These are phyloP conservation scores for Hansenula lynferdii DNA, from an alignment of 1,139 yeast genomes.

Conservation along the genomic window DNA sequence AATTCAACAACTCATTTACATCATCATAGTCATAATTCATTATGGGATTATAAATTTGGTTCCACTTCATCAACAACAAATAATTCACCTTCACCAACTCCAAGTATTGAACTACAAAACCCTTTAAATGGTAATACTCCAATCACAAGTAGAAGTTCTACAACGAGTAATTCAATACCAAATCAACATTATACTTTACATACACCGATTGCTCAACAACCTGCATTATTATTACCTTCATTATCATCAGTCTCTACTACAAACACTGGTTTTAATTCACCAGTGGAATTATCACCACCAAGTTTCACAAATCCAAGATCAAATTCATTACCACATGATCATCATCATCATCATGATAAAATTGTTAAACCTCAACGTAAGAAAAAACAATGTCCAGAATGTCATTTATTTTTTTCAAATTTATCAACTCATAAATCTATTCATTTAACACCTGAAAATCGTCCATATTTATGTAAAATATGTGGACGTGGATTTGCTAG, in stretches of 20 bases:
- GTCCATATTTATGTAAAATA: constrained; percentile 74
- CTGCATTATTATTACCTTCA: not conserved
- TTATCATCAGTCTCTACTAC: constrained; percentile 1
- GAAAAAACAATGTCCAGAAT: constrained; percentile 82
- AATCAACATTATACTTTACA: constrained; percentile 1
- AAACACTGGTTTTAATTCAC: constrained; percentile 7
- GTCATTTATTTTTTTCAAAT: constrained; percentile 71
- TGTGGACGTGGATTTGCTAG: constrained; percentile 86
- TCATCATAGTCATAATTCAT: not conserved
- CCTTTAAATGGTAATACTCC: too few species aligned
- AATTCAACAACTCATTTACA: not conserved
- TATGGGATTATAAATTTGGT: constrained; percentile 3
- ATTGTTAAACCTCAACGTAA: constrained; percentile 44
- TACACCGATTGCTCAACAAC: constrained; percentile 2
- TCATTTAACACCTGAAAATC: constrained; percentile 64
- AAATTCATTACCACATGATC: constrained; percentile 2
- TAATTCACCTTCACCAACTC: not conserved
- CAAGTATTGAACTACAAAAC: not conserved
- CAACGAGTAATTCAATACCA: too few species aligned
- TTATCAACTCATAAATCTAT: constrained; percentile 84
- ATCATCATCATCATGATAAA: constrained; percentile 5
- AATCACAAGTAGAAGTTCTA: too few species aligned
- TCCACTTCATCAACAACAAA: not conserved
- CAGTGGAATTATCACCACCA: not conserved
- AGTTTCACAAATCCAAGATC: constrained; percentile 10